A percentile compares a stretch with the other conserved stretches of the same genome.
Evolutionary conservation across 345 rosid species (phyloP).

Genomic region (Aquilaria malaccensis): DNA sequence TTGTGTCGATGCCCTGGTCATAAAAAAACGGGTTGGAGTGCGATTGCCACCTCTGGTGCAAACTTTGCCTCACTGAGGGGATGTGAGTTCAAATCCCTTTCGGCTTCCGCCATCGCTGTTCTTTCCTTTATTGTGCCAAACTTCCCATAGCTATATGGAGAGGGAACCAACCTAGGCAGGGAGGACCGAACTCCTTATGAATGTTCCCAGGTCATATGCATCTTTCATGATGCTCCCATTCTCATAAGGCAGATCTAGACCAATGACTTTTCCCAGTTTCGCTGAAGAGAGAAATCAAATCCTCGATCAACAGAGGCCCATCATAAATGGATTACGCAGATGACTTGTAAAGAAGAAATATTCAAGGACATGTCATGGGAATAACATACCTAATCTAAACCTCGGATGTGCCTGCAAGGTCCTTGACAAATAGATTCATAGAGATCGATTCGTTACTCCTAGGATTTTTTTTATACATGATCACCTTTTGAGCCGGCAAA

Average conservation of each 20-base stretch:
- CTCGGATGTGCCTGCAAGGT: constrained; percentile 50
- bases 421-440: constrained; percentile 26
- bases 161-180: constrained; percentile 39
- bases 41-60: constrained; percentile 64
- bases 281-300: constrained; percentile 26
- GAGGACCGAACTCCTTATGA: constrained; percentile 40
- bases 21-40: constrained; percentile 70
- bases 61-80: constrained; percentile 52
- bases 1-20: constrained; percentile 56
- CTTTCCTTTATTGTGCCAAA: constrained; percentile 35
- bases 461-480: constrained; percentile 20
- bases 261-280: constrained; percentile 60
- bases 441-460: constrained; percentile 40
- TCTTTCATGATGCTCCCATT: constrained; percentile 43
- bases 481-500: constrained; percentile 29
- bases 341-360: background rate
- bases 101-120: constrained; percentile 30
- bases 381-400: constrained; percentile 46
- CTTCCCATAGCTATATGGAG: constrained; percentile 35
- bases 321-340: constrained; percentile 7
- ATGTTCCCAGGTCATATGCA: constrained; percentile 59
- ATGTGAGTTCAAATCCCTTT: constrained; percentile 39
- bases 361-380: no score
- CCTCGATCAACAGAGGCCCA: no score
- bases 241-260: constrained; percentile 56